Evolutionary conservation across 805 yeast species (phyloP).

Genomic region (Yarrowia alimentaria): DNA sequence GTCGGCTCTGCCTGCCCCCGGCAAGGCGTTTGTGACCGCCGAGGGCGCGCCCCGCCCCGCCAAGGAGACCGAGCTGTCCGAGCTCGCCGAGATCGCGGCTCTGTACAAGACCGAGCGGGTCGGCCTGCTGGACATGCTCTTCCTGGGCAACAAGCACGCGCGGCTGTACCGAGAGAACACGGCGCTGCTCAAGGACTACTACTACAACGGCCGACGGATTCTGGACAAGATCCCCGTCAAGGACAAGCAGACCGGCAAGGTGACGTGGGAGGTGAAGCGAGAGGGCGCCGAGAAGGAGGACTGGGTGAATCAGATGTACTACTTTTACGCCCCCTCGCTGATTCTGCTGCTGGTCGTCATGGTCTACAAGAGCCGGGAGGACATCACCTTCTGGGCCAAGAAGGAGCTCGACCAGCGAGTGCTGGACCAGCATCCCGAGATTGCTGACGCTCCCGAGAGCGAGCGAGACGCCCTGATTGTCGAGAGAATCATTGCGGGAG

Average conservation of each 20-base stretch:
- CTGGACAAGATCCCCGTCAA: constrained; percentile 82
- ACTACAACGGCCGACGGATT: constrained; percentile 58
- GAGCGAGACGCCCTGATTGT: constrained; percentile 74
- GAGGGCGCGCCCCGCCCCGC: constrained; percentile 76
- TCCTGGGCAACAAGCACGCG: constrained; percentile 52
- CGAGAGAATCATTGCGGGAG: constrained; percentile 79
- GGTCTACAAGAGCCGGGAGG: constrained; percentile 42
- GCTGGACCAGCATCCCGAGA: constrained; percentile 60
- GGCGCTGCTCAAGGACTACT: constrained; percentile 54
- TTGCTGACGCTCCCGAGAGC: constrained; percentile 53
- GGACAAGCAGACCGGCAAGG: constrained; percentile 73
- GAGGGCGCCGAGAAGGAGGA: constrained; percentile 71
- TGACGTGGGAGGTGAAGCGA: constrained; percentile 74
- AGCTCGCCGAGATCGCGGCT: constrained; percentile 66
- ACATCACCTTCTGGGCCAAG: constrained; percentile 73
- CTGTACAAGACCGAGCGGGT: constrained; percentile 58
- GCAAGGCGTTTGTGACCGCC: constrained; percentile 65
- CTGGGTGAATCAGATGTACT: constrained; percentile 76
- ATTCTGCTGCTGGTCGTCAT: constrained; percentile 44
- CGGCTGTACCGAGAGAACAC: constrained; percentile 61
- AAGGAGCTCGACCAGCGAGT: constrained; percentile 76
- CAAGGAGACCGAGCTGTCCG: constrained; percentile 62
- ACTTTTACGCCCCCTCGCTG: constrained; percentile 67
- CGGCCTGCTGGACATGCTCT: constrained; percentile 47
- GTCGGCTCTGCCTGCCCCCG: constrained; percentile 61